Evolutionary conservation across 352 stramenopile species (phyloP).

Genomic region (Globisporangium ultimum): DNA sequence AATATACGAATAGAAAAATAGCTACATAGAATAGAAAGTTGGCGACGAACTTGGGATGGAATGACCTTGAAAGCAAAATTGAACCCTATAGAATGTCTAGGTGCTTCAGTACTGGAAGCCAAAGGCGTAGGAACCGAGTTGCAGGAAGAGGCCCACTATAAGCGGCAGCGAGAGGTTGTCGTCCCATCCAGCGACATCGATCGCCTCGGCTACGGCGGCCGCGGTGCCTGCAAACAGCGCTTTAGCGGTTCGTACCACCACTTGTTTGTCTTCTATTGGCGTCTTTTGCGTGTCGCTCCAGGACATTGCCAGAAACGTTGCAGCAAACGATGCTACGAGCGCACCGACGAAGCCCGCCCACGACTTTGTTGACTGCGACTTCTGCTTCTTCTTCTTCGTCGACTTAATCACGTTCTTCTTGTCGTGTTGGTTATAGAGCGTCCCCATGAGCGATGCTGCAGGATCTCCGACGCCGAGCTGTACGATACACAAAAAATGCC

Average conservation of each 20-base stretch:
- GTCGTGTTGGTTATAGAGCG: conserved; percentile 36
- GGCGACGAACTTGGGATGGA: too few species aligned
- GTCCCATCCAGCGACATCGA: conserved; percentile 47
- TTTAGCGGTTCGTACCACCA: neutral
- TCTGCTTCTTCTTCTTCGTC: too few species aligned
- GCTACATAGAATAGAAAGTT: too few species aligned
- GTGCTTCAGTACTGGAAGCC: neutral
- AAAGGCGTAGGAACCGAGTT: conserved; percentile 7
- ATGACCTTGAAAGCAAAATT: too few species aligned
- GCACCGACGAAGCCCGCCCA: conserved; percentile 45
- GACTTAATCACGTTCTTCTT: conserved; percentile 8
- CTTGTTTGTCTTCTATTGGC: too few species aligned
- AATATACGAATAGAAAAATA: too few species aligned
- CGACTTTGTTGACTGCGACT: conserved; percentile 26
- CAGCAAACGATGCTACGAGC: conserved; percentile 6
- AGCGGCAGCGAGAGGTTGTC: conserved; percentile 60
- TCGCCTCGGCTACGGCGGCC: conserved; percentile 34
- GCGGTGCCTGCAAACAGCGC: conserved; percentile 24
- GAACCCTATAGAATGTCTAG: too few species aligned
- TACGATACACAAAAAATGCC: neutral
- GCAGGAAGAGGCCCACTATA: conserved; percentile 35
- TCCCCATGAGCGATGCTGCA: conserved; percentile 41
- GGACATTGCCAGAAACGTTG: neutral
- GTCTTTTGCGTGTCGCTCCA: too few species aligned
- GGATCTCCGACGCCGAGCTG: conserved; percentile 56